Evolutionary conservation across 2,329 filamentous ascomycete species (phyloP), one percentile per base, ranked within the genome.

Genomic region (Aspergillus novoparasiticus): DNA sequence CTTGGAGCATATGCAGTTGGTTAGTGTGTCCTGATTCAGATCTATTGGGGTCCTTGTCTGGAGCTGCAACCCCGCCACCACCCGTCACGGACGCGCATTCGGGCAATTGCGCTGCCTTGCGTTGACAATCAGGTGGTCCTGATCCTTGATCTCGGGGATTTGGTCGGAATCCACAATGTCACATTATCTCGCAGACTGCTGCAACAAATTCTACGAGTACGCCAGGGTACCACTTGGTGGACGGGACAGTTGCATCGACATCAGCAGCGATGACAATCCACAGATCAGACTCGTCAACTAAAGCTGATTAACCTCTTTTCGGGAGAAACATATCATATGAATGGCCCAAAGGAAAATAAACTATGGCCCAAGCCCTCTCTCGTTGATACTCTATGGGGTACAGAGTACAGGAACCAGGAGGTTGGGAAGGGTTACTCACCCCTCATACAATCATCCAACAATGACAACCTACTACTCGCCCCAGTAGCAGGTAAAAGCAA

Each of bases 101-200:
- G 39, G 53, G 28, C 11, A 41, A 54, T 58, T 55, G 30, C 34
- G 19, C 26, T 30, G 23, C 57, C 60, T 61, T 58, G 56, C 60
- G 21, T 41, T 26, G 8, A 53, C 48, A 51, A 51, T 32, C 48
- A 51, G 28, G 48, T 32, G 48, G 48, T 32, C 9, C 16, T 32
- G 48, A 21, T 51, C 48, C 28, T 51, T 51, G 48, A 21, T 51
- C 48, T 41, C 56, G 34, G 28, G 51, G 34, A 59, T 55, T 55
- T 55, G 32, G n/a, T 39, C 23, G 32, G 32, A 41, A 36, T 36
- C 30, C 54, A 23, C 26, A 51, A 16, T 46, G 28, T 46, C 30
- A 14, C 56, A 56, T 66, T 62, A 64, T 64, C 61, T 64, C 53
- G 64, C 61, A 66, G 58, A 43, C 58, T 54, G 32, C 48, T 54